Evolutionary conservation across 1,139 yeast species (phyloP).

Genomic region (Nakaseomyces bracarensis): DNA sequence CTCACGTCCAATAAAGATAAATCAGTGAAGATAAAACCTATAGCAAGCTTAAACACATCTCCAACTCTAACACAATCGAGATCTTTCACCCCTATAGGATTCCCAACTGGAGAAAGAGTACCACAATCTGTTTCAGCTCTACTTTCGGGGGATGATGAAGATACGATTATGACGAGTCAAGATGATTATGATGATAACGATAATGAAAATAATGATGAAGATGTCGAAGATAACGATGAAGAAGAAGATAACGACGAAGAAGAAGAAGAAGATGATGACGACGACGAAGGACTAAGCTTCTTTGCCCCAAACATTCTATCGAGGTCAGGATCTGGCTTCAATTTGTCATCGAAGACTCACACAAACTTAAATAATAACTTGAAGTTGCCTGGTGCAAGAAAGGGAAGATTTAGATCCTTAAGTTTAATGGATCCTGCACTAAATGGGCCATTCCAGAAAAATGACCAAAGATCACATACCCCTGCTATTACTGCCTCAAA

Average conservation of each 20-base stretch:
- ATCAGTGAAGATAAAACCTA: conserved; percentile 18
- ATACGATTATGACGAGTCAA: not conserved
- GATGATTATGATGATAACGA: not conserved
- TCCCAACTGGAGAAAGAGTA: not conserved
- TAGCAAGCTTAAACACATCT: not conserved
- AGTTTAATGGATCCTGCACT: conserved; percentile 30
- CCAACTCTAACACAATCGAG: conserved; percentile 12
- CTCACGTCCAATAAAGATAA: conserved; percentile 31
- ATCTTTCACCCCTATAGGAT: conserved; percentile 22
- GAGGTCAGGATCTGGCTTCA: conserved; percentile 22
- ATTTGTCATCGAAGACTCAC: conserved; percentile 9
- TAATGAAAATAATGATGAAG: conserved; percentile 12
- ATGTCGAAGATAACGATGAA: conserved; percentile 18
- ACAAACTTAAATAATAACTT: conserved; percentile 6
- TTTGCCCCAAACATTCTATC: conserved; percentile 29
- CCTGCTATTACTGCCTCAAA: not conserved
- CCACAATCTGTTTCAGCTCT: not conserved
- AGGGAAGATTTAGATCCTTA: conserved; percentile 29
- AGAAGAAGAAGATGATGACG: conserved; percentile 19
- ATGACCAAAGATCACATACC: not conserved
- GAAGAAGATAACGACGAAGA: conserved; percentile 22
- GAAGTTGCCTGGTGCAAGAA: conserved; percentile 6
- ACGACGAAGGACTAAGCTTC: conserved; percentile 29
- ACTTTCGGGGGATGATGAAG: not conserved
- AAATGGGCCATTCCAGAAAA: conserved; percentile 10